Evolutionary conservation across 2,329 filamentous ascomycete genomes (phyloP).

Genomic region (Fusarium sp.): DNA sequence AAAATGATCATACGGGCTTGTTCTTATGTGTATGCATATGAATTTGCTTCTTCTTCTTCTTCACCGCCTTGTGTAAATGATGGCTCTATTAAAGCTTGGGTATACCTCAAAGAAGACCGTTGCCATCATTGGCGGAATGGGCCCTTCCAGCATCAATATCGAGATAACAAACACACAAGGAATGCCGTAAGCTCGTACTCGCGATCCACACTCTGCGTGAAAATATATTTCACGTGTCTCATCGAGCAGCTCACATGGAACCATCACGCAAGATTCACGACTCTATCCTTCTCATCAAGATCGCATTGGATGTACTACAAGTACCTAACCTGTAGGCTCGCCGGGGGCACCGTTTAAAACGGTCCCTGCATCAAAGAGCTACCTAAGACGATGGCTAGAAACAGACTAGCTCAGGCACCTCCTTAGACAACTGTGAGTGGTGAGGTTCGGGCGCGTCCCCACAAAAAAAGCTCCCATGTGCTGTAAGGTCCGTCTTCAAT

Average conservation of each 20-base stretch:
- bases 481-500: conserved; percentile 23
- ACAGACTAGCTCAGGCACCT: conserved; percentile 21
- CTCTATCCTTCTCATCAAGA: conserved; percentile 23
- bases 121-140: neutral
- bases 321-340: neutral
- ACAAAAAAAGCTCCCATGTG: conserved; percentile 46
- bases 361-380: neutral
- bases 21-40: neutral
- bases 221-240: neutral
- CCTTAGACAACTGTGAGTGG: conserved; percentile 15
- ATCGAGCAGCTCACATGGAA: neutral
- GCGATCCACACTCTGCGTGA: neutral
- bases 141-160: neutral
- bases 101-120: neutral
- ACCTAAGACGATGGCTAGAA: neutral
- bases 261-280: neutral
- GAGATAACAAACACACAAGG: neutral
- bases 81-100: neutral
- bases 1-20: neutral
- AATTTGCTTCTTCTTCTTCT: neutral
- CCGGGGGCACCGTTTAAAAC: conserved; percentile 16
- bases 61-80: neutral
- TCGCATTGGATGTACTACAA: neutral
- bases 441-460: conserved; percentile 25
- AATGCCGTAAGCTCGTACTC: neutral